These are phyloP conservation scores for Coccomyxa sp. DNA, from an alignment of 139 green algal species.

Conservation along the genomic window DNA sequence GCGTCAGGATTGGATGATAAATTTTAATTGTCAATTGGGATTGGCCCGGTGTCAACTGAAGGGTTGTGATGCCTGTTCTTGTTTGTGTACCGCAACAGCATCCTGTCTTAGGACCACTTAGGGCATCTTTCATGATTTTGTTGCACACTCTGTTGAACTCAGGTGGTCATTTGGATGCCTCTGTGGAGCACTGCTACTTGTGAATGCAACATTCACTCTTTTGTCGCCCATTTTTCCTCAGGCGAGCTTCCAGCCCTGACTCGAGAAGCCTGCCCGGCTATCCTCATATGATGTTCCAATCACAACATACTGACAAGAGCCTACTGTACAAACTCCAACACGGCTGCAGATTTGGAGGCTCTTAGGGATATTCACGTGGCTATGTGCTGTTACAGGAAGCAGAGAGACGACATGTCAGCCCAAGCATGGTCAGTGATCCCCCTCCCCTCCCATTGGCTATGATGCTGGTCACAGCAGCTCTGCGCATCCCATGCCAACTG, in stretches of 20 bases:
- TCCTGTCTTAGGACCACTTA: too few species aligned
- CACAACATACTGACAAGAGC: background rate
- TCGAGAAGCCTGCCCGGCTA: background rate
- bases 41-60: too few species aligned
- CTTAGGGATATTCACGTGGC: background rate
- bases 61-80: too few species aligned
- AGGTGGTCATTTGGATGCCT: slow-evolving; percentile 1
- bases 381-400: background rate
- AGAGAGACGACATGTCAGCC: background rate
- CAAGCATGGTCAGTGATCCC: background rate
- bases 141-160: background rate
- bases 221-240: background rate
- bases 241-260: background rate
- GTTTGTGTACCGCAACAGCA: too few species aligned
- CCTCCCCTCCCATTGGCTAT: background rate
- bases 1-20: too few species aligned
- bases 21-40: too few species aligned
- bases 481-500: background rate
- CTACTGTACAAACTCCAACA: background rate
- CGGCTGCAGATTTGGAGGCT: background rate
- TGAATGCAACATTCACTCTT: slow-evolving; percentile 2
- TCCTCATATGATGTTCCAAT: background rate
- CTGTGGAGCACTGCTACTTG: background rate
- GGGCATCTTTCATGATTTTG: too few species aligned
- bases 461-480: background rate